Evolutionary conservation across 106 monocot genomes (phyloP).

Genomic region (Allium cepa): DNA sequence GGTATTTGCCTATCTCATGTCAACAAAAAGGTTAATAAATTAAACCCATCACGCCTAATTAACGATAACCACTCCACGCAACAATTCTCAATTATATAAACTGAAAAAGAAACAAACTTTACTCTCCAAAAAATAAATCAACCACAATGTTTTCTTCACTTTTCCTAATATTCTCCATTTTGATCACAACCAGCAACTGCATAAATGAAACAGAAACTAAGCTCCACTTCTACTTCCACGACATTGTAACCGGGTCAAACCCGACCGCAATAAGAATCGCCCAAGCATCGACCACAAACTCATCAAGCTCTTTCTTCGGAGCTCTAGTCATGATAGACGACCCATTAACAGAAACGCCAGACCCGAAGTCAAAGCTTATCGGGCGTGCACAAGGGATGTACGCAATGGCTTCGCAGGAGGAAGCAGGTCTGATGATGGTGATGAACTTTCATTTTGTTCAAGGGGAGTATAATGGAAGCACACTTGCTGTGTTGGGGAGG

Average conservation of each 20-base stretch:
- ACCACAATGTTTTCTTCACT: too few species aligned
- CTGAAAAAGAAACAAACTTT: too few species aligned
- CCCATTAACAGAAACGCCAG: constrained; percentile 21
- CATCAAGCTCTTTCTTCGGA: constrained; percentile 19
- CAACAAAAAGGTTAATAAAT: too few species aligned
- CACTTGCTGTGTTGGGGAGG: constrained; percentile 1
- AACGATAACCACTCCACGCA: too few species aligned
- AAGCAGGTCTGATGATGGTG: constrained; percentile 7
- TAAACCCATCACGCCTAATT: too few species aligned
- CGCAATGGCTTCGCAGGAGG: constrained; percentile 19
- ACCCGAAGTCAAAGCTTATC: constrained; percentile 16
- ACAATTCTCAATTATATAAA: too few species aligned
- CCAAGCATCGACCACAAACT: not conserved
- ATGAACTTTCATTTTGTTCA: constrained; percentile 7
- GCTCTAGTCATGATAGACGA: constrained; percentile 34
- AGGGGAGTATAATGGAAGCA: constrained; percentile 6
- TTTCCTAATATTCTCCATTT: too few species aligned
- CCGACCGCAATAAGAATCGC: constrained; percentile 23
- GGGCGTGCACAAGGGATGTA: constrained; percentile 30
- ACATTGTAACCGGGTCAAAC: constrained; percentile 7
- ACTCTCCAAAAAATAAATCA: too few species aligned
- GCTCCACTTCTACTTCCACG: constrained; percentile 35
- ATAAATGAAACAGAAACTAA: constrained; percentile 6
- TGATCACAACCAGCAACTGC: too few species aligned
- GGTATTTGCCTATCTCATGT: too few species aligned